A percentile compares a stretch with the other conserved stretches of the same genome.
Evolutionary conservation across 495 filamentous ascomycete genomes (phyloP).

Genomic region (Penicillium parvum): DNA sequence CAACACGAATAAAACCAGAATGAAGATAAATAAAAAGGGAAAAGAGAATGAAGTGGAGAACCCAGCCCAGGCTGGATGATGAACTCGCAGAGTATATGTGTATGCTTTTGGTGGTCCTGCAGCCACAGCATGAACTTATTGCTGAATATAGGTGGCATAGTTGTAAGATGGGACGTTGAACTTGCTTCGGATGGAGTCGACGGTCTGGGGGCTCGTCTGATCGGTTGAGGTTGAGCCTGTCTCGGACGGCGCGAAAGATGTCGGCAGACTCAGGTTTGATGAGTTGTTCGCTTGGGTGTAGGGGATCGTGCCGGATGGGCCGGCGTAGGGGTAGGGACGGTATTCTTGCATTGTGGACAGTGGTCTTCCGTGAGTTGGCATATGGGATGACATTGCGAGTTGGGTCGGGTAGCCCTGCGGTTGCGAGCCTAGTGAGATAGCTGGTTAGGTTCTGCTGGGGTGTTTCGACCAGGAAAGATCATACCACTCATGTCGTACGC

Average conservation of each 20-base stretch:
- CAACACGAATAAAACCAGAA: slow-evolving; percentile 6
- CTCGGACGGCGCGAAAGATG: slow-evolving; percentile 30
- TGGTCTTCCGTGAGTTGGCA: slow-evolving; percentile 27
- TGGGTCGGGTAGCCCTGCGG: slow-evolving; percentile 33
- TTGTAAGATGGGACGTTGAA: slow-evolving; percentile 32
- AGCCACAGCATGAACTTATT: slow-evolving; percentile 11
- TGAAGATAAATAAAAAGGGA: slow-evolving; percentile 7
- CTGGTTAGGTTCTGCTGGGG: slow-evolving; percentile 9
- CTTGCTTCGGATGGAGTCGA: slow-evolving; percentile 30
- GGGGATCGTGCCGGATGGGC: slow-evolving; percentile 26
- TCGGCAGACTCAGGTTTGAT: slow-evolving; percentile 37
- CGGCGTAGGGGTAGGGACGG: slow-evolving; percentile 33
- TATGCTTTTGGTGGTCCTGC: slow-evolving; percentile 12
- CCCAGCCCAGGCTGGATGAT: slow-evolving; percentile 11
- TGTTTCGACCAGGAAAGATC: not conserved
- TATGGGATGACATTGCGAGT: slow-evolving; percentile 30
- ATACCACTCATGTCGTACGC: slow-evolving; percentile 28
- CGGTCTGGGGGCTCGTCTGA: slow-evolving; percentile 20
- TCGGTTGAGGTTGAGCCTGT: slow-evolving; percentile 22
- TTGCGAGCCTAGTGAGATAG: slow-evolving; percentile 23
- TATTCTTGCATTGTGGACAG: slow-evolving; percentile 34
- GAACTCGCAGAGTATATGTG: slow-evolving; percentile 1
- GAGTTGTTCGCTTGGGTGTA: slow-evolving; percentile 33
- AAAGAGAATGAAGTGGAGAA: slow-evolving; percentile 6
- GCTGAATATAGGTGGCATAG: slow-evolving; percentile 33